Evolutionary conservation across 169 alveolate genomes (phyloP).

Genomic region (Plasmodium reichenowi): DNA sequence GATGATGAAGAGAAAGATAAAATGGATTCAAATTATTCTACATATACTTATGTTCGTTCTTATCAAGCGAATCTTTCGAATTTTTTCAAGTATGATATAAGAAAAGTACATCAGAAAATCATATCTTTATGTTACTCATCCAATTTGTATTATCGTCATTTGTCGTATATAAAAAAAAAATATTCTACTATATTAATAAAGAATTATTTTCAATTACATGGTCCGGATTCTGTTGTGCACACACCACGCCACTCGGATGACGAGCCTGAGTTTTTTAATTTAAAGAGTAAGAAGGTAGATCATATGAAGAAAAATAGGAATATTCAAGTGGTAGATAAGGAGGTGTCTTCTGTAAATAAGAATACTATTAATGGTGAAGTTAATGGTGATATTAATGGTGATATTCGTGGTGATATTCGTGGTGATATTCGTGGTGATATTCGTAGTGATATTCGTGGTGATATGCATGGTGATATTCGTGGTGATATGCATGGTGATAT

Average conservation of each 20-base stretch:
- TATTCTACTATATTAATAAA: constrained; percentile 19
- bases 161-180: constrained; percentile 22
- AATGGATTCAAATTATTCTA: constrained; percentile 24
- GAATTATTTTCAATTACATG: constrained; percentile 44
- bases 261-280: constrained; percentile 12
- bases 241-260: constrained; percentile 39
- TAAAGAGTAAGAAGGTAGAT: neutral
- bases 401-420: too few species aligned
- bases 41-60: constrained; percentile 54
- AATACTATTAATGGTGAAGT: neutral
- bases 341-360: neutral
- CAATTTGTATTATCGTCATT: constrained; percentile 32
- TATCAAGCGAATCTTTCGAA: constrained; percentile 12
- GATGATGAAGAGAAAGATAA: neutral
- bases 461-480: too few species aligned
- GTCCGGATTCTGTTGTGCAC: constrained; percentile 40
- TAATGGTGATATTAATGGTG: too few species aligned
- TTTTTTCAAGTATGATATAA: constrained; percentile 22
- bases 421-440: too few species aligned
- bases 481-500: too few species aligned
- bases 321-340: neutral
- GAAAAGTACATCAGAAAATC: constrained; percentile 44
- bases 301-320: neutral
- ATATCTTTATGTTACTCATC: constrained; percentile 56
- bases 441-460: too few species aligned